These are phyloP conservation scores for Pseudocercospora cruenta DNA, from an alignment of 2,329 filamentous ascomycete species.

Conservation along the genomic window DNA sequence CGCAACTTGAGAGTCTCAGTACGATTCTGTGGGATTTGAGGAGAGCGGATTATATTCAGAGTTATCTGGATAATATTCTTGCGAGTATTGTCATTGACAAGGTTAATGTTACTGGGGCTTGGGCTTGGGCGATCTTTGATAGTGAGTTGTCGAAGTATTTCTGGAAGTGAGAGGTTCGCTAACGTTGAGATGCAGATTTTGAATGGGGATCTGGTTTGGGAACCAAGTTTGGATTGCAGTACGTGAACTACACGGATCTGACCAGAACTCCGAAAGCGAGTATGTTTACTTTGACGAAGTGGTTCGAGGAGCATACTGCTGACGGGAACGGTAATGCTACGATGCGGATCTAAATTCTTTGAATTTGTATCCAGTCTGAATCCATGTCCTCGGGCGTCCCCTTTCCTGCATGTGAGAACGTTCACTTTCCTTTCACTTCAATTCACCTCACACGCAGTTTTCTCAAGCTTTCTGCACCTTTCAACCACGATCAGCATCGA, in stretches of 20 bases:
- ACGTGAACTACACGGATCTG: constrained; percentile 41
- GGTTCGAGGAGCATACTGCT: constrained; percentile 35
- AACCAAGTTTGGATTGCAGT: constrained; percentile 44
- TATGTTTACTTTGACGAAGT: constrained; percentile 43
- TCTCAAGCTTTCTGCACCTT: no score
- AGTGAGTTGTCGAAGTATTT: constrained; percentile 32
- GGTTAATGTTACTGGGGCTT: constrained; percentile 40
- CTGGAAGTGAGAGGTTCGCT: no score
- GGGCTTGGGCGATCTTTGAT: constrained; percentile 44
- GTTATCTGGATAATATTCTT: constrained; percentile 42
- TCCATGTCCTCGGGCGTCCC: no score
- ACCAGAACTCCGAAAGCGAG: constrained; percentile 44
- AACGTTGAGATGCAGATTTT: constrained; percentile 21
- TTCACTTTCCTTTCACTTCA: no score
- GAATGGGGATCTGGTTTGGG: constrained; percentile 42
- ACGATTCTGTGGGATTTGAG: constrained; percentile 39
- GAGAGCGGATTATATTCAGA: constrained; percentile 37
- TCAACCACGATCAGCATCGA: no score
- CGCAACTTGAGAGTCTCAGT: constrained; percentile 32
- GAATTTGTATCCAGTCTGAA: no score
- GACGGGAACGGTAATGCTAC: background rate
- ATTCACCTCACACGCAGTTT: no score
- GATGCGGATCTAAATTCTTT: background rate
- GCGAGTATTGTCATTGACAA: constrained; percentile 41
- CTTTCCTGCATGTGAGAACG: no score